phyloP scores from a whole-genome alignment of 495 filamentous ascomycete genomes.

The Aspergillus homomorphus region DNA sequence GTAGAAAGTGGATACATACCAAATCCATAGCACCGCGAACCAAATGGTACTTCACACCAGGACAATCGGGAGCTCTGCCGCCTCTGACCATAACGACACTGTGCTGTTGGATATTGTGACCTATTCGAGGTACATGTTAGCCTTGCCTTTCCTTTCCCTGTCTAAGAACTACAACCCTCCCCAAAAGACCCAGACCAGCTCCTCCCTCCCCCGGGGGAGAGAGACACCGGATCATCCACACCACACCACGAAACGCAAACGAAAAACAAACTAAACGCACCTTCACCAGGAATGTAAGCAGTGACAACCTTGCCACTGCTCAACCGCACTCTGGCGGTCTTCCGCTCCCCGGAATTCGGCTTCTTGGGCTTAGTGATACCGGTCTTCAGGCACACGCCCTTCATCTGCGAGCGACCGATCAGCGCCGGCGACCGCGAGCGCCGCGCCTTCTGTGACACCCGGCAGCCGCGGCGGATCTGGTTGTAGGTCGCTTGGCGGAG shows the following conservation, averaged over 20 bases:
- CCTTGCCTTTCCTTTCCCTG: conserved; percentile 2
- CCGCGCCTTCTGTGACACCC: conserved; percentile 69
- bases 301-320: conserved; percentile 84
- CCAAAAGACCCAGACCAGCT: conserved; percentile 2
- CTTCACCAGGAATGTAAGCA: conserved; percentile 93
- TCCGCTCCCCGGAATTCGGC: conserved; percentile 93
- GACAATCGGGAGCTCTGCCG: conserved; percentile 92
- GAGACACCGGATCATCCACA: neutral
- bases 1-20: conserved; percentile 53
- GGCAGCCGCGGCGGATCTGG: conserved; percentile 66
- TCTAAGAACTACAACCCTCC: neutral
- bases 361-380: conserved; percentile 94
- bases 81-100: conserved; percentile 92
- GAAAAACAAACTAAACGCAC: conserved; percentile 37
- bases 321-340: conserved; percentile 83
- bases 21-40: conserved; percentile 91
- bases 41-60: conserved; percentile 93
- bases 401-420: conserved; percentile 71
- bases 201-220: neutral
- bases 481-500: conserved; percentile 47
- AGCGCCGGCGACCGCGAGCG: conserved; percentile 85
- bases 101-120: conserved; percentile 99
- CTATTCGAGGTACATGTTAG: conserved; percentile 33
- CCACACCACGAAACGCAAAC: neutral
- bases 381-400: conserved; percentile 93